Percentiles rank a stretch among this genome's conserved stretches.
phyloP scores from a whole-genome alignment of 768 basidiomycete species.

The Suillus tomentosus region DNA sequence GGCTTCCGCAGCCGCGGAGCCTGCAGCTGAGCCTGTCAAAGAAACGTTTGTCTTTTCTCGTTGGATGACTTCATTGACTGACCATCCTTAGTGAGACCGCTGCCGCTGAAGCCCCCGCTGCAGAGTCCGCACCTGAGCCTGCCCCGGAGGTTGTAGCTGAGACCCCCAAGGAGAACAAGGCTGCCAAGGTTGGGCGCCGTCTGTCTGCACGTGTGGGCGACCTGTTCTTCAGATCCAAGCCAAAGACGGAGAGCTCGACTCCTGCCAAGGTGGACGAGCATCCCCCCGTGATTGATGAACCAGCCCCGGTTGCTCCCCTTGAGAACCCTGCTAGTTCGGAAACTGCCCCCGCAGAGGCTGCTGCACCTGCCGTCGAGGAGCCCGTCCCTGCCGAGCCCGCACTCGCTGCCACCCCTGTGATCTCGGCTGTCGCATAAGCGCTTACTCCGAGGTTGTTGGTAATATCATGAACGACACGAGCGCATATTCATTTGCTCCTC shows the following conservation, averaged over 20 bases:
- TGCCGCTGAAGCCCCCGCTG: conserved; percentile 28
- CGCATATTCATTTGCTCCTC: conserved; percentile 34
- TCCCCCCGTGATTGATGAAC: conserved; percentile 87
- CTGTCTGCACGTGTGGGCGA: conserved; percentile 82
- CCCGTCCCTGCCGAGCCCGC: conserved; percentile 31
- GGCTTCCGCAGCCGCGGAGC: conserved; percentile 30
- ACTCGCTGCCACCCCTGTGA: conserved; percentile 62
- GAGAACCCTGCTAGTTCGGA: conserved; percentile 71
- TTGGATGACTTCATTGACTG: conserved; percentile 10
- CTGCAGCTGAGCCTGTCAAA: conserved; percentile 59
- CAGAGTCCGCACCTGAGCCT: conserved; percentile 29
- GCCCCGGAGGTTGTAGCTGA: conserved; percentile 36
- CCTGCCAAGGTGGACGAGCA: conserved; percentile 87
- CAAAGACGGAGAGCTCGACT: conserved; percentile 60
- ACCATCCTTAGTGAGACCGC: conserved; percentile 44
- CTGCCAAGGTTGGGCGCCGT: conserved; percentile 74
- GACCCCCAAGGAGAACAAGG: conserved; percentile 53
- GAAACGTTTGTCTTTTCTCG: conserved; percentile 59
- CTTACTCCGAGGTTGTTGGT: conserved; percentile 22
- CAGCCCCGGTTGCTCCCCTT: conserved; percentile 77
- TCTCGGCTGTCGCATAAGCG: conserved; percentile 79
- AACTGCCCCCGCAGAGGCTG: conserved; percentile 36
- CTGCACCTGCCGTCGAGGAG: conserved; percentile 32
- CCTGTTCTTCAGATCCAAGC: conserved; percentile 84
- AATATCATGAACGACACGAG: conserved; percentile 49